Base-by-base conservation (phyloP, 2,329 filamentous ascomycete genomes). In the Dryadomyces sulphureus region DNA sequence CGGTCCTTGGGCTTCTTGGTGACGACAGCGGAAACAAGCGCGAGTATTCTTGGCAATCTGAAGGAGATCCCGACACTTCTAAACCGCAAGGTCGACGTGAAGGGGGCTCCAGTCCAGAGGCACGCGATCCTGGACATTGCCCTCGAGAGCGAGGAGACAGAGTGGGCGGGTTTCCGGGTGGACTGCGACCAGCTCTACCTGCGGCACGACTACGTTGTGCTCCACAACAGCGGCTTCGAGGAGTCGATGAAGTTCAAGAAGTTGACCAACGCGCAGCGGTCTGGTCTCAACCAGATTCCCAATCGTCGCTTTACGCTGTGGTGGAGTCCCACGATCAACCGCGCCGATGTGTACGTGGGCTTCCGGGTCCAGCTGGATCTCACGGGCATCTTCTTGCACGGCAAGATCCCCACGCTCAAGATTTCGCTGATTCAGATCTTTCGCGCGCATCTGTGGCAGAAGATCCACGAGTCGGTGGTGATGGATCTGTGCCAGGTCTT, bases 401-500 rank as follows among this genome's bases (percentile, higher is more conserved):
- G 92, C 56, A 98, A 98, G 66, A 98, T 98, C 48, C 93, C 92
- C 0, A 98, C 92, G 0, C 66, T 98, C 38, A 98, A 98, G 67
- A 98, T 98, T 52, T 95, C 89, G 0, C 70, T 98, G 45, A 98
- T 98, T 50, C 92, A 98, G 61, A 98, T 98, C 56, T 98, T 98
- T 84, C 82, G 92, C 61, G 92, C 93, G 45, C 92, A 98, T 77
- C 80, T 98, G 70, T 98, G 92, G 92, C 92, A 98, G 63, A 98
- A 98, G 72, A 96, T 98, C 41, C 93, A 98, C 64, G 92, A 98
- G 64, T 93, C 85, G 1, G 89, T 96, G 0, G 90, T 95, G 30
- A 98, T 98, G 92, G 92, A 98, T 71, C 65, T 98, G 58, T 96
- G 92, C 56, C 93, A 98, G 60, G 92, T 98, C 14, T 94, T 98